phyloP scores from a whole-genome alignment of 805 yeast species.

The Diddensiella caesifluorescens region DNA sequence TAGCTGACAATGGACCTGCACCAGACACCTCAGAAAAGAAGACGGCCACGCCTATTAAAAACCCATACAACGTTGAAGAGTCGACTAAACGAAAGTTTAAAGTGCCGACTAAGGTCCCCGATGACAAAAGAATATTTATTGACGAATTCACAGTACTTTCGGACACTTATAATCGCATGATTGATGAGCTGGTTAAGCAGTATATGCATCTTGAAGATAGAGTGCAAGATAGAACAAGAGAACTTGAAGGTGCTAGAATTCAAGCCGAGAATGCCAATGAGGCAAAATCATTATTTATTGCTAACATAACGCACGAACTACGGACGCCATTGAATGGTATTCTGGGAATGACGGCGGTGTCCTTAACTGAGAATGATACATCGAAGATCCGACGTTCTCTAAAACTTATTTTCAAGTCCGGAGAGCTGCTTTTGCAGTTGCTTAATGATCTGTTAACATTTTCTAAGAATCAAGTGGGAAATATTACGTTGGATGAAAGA shows the following conservation, averaged over 20 bases:
- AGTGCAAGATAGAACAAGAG: constrained; percentile 78
- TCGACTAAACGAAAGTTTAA: constrained; percentile 5
- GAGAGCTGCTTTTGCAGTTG: constrained; percentile 81
- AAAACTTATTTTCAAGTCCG: constrained; percentile 79
- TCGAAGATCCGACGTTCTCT: constrained; percentile 63
- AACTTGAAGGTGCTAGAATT: constrained; percentile 53
- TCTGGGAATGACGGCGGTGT: constrained; percentile 90
- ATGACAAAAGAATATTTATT: constrained; percentile 20
- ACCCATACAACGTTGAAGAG: no score
- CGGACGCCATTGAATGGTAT: constrained; percentile 95
- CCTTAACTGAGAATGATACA: constrained; percentile 75
- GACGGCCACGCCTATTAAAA: no score
- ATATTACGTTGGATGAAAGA: constrained; percentile 75
- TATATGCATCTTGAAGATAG: constrained; percentile 82
- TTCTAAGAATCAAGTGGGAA: constrained; percentile 77
- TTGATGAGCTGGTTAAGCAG: constrained; percentile 78
- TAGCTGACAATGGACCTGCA: no score
- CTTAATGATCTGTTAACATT: constrained; percentile 85
- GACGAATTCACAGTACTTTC: constrained; percentile 88
- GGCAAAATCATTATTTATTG: constrained; percentile 88
- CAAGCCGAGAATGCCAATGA: constrained; percentile 71
- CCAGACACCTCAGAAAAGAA: no score
- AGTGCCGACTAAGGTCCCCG: constrained; percentile 18
- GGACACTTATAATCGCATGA: constrained; percentile 86
- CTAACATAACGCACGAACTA: constrained; percentile 90